Percentiles rank a stretch among this genome's conserved stretches.
These are phyloP conservation scores for Ceratocystis harringtonii DNA, from an alignment of 2,329 filamentous ascomycete genomes.

Conservation along the genomic window DNA sequence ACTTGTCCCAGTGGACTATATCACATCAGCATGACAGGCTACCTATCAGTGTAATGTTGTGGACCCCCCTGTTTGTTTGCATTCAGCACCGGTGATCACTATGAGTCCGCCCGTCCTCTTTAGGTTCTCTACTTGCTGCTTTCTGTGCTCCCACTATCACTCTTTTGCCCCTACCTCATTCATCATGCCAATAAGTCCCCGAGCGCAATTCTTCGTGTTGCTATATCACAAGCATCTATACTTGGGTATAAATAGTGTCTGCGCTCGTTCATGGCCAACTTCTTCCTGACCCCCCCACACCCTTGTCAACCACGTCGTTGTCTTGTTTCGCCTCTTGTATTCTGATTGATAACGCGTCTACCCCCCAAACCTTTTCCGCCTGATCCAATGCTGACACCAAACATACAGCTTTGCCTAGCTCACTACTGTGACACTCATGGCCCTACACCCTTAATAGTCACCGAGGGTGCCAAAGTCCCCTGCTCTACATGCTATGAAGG, in stretches of 20 bases:
- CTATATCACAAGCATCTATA: not conserved
- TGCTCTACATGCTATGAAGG: constrained; percentile 44
- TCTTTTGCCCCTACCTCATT: not conserved
- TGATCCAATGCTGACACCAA: constrained; percentile 16
- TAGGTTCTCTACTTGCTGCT: not conserved
- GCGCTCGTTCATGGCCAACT: not conserved
- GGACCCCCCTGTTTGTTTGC: not conserved
- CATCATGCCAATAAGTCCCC: not conserved
- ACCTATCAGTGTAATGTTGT: not conserved
- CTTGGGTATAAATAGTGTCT: not conserved
- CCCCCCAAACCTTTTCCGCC: not conserved
- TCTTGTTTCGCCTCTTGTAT: not conserved
- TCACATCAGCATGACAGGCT: not conserved
- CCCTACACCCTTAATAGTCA: constrained; percentile 55
- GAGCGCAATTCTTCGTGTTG: not conserved
- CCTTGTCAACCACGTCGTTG: not conserved
- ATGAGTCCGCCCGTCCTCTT: not conserved
- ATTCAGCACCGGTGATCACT: not conserved
- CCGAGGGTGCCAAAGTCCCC: constrained; percentile 46
- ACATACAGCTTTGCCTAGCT: constrained; percentile 49
- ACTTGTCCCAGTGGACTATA: not conserved
- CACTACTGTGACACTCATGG: constrained; percentile 59
- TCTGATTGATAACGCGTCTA: not conserved
- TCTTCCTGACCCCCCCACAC: not conserved
- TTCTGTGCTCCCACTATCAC: not conserved